A percentile compares a stretch with the other conserved stretches of the same genome.
These are phyloP conservation scores for Dictyostelium discoideum DNA, from an alignment of 78 protist genomes.

Conservation along the genomic window DNA sequence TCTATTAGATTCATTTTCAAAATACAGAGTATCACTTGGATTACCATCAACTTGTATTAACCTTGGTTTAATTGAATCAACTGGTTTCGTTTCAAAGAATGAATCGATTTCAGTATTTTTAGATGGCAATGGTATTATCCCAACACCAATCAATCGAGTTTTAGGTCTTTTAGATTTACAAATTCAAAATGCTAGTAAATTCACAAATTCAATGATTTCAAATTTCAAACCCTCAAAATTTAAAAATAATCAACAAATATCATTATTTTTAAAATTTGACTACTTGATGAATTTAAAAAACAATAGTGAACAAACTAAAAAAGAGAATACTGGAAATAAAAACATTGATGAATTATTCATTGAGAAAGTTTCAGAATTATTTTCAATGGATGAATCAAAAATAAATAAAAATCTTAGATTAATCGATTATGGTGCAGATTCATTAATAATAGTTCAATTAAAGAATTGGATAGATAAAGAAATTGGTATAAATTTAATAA, in stretches of 20 bases:
- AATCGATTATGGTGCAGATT: too few relatives aligned
- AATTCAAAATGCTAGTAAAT: not conserved
- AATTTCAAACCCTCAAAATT: not conserved
- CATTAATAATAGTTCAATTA: too few relatives aligned
- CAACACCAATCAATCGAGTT: not conserved
- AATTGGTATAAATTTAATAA: too few relatives aligned
- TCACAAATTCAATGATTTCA: not conserved
- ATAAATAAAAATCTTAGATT: too few relatives aligned
- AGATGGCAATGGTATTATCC: not conserved
- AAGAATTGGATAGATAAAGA: too few relatives aligned
- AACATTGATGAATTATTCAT: conserved; percentile 4
- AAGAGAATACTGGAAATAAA: not conserved
- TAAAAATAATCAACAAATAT: not conserved
- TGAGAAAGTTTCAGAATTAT: too few relatives aligned
- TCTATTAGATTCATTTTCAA: conserved; percentile 74
- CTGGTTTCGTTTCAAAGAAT: conserved; percentile 32
- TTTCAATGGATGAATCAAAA: too few relatives aligned
- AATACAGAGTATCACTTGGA: conserved; percentile 49
- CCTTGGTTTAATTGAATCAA: conserved; percentile 65
- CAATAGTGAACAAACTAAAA: not conserved
- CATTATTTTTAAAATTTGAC: not conserved
- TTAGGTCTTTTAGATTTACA: not conserved
- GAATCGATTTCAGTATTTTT: conserved; percentile 1
- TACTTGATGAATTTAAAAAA: not conserved
- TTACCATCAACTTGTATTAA: conserved; percentile 40